Percentiles rank a stretch among this genome's conserved stretches.
These are phyloP conservation scores for Penicillium lividum DNA, from an alignment of 495 filamentous ascomycete species.

Conservation along the genomic window DNA sequence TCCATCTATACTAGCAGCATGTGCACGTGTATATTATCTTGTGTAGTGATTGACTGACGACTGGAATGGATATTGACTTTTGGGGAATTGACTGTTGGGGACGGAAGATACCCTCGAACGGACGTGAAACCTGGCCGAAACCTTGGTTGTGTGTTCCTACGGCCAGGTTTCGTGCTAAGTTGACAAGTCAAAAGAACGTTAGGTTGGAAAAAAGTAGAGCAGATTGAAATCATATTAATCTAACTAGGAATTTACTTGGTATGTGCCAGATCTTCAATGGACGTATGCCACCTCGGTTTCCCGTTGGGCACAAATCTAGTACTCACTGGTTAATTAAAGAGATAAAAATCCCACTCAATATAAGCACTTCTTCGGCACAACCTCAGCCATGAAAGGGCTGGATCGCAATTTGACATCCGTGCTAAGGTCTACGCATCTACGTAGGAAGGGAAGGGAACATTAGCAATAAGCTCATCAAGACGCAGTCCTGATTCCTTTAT, in stretches of 20 bases:
- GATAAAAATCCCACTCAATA: conserved; percentile 40
- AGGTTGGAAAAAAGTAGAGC: neutral
- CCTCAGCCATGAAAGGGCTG: conserved; percentile 76
- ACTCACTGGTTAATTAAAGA: conserved; percentile 41
- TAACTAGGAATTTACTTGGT: neutral
- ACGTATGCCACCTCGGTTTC: conserved; percentile 44
- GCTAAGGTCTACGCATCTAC: conserved; percentile 47
- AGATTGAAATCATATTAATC: neutral
- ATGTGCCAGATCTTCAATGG: conserved; percentile 54
- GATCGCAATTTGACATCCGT: conserved; percentile 99
- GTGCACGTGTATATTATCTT: too few species aligned
- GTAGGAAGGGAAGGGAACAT: conserved; percentile 1
- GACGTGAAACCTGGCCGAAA: too few species aligned
- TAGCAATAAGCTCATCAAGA: conserved; percentile 11
- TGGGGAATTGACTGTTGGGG: too few species aligned
- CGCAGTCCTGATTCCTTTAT: conserved; percentile 18
- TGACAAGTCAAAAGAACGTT: neutral
- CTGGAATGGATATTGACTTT: too few species aligned
- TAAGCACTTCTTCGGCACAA: conserved; percentile 92
- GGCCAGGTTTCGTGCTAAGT: too few species aligned
- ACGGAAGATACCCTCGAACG: too few species aligned
- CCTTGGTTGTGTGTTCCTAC: too few species aligned
- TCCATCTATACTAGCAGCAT: too few species aligned
- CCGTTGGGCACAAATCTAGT: conserved; percentile 51
- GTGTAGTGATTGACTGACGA: too few species aligned